These are phyloP conservation scores for Pseudocercospora eumusae DNA, from an alignment of 2,329 filamentous ascomycete genomes.

Conservation along the genomic window DNA sequence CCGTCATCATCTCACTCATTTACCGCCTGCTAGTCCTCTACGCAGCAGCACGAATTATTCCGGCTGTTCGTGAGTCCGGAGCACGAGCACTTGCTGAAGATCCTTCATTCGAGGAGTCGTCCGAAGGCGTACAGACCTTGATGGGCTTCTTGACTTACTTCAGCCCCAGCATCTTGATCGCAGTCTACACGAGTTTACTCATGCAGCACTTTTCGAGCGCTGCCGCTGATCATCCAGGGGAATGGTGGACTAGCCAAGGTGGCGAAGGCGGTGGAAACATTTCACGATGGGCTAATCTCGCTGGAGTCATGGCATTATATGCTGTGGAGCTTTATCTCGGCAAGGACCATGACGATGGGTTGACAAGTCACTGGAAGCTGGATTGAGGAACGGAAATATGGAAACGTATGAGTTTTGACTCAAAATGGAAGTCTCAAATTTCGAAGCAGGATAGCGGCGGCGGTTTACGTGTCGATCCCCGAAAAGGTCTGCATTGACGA, in stretches of 20 bases:
- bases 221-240: slow-evolving; percentile 57
- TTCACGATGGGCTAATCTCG: slow-evolving; percentile 93
- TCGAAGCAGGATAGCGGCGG: neutral
- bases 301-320: slow-evolving; percentile 84
- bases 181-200: slow-evolving; percentile 91
- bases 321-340: slow-evolving; percentile 86
- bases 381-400: slow-evolving; percentile 24
- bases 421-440: neutral
- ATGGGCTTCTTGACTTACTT: slow-evolving; percentile 89
- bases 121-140: slow-evolving; percentile 67
- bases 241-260: slow-evolving; percentile 83
- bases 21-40: slow-evolving; percentile 96
- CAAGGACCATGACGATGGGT: slow-evolving; percentile 73
- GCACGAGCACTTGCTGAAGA: slow-evolving; percentile 81
- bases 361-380: slow-evolving; percentile 82
- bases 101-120: slow-evolving; percentile 73
- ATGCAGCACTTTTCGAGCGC: slow-evolving; percentile 91
- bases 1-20: slow-evolving; percentile 89
- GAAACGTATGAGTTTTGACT: neutral
- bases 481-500: neutral
- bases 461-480: neutral
- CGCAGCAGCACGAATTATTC: slow-evolving; percentile 91
- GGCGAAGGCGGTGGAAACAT: slow-evolving; percentile 80
- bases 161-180: slow-evolving; percentile 88
- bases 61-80: slow-evolving; percentile 83